These are phyloP conservation scores for Schrenkiella parvula DNA, from an alignment of 345 rosid species.

Conservation along the genomic window DNA sequence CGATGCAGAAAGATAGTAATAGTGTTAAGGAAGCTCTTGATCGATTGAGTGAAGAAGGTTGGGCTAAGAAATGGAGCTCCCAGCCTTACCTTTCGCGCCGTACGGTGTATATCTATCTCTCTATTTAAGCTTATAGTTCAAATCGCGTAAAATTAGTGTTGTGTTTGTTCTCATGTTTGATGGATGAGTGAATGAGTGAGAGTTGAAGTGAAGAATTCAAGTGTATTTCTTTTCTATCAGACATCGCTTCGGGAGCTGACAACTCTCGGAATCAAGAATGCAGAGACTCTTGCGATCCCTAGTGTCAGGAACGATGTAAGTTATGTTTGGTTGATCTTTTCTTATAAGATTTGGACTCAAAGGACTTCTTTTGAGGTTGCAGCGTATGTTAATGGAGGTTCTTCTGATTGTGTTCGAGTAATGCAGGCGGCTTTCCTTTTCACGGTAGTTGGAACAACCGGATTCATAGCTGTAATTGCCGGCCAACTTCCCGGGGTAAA, in stretches of 20 bases:
- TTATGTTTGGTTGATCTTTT: neutral
- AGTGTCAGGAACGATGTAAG: conserved; percentile 93
- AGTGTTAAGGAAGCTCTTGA: conserved; percentile 82
- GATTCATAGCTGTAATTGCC: conserved; percentile 73
- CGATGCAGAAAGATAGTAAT: conserved; percentile 70
- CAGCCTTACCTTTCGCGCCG: conserved; percentile 96
- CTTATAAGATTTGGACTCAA: neutral
- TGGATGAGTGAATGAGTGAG: neutral
- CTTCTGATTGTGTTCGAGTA: conserved; percentile 38
- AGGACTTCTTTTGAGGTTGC: neutral
- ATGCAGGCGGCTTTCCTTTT: conserved; percentile 93
- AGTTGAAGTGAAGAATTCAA: neutral
- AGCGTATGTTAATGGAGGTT: neutral
- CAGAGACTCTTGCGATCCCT: conserved; percentile 90
- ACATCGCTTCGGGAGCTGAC: conserved; percentile 84
- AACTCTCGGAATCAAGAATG: conserved; percentile 74
- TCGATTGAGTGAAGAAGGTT: conserved; percentile 61
- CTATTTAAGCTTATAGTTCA: neutral
- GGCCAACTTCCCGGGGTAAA: conserved; percentile 97
- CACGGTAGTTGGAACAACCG: conserved; percentile 84
- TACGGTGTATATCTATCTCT: conserved; percentile 57
- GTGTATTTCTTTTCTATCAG: conserved; percentile 30
- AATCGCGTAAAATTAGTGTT: neutral
- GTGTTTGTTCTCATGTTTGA: neutral
- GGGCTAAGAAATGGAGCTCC: conserved; percentile 94